A percentile compares a stretch with the other conserved stretches of the same genome.
These are phyloP conservation scores for Colletotrichum viniferum DNA, from an alignment of 2,329 filamentous ascomycete genomes.

Conservation along the genomic window DNA sequence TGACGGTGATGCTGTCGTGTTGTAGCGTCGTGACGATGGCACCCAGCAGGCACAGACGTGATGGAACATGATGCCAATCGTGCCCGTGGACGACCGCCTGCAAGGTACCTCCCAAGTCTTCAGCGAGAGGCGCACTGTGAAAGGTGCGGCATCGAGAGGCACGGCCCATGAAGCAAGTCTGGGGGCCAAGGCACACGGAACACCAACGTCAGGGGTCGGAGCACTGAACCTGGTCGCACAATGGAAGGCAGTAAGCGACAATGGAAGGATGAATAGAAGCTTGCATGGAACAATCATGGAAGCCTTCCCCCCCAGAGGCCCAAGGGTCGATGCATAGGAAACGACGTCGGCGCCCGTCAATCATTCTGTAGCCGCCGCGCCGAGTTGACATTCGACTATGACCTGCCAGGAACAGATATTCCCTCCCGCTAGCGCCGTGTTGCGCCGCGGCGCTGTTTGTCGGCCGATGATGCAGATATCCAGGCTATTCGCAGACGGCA, in stretches of 20 bases:
- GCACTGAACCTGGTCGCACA: neutral
- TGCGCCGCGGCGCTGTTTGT: neutral
- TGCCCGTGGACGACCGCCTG: neutral
- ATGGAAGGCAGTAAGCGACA: neutral
- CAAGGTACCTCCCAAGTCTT: neutral
- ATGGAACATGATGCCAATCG: neutral
- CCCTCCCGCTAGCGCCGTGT: neutral
- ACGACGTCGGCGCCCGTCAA: neutral
- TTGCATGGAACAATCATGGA: slow-evolving; percentile 17
- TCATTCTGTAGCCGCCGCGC: neutral
- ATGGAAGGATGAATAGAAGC: neutral
- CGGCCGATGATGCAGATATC: neutral
- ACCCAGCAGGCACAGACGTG: neutral
- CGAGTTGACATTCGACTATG: neutral
- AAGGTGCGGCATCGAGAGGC: neutral
- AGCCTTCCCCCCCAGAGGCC: neutral
- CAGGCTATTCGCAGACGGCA: neutral
- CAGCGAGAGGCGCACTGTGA: neutral
- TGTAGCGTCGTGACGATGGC: neutral
- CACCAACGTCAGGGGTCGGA: neutral
- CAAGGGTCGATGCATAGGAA: neutral
- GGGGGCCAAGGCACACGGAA: neutral
- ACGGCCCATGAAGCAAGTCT: neutral
- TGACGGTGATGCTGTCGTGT: neutral
- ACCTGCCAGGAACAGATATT: neutral